phyloP scores from a whole-genome alignment of 2,329 filamentous ascomycete species.

The Thielaviopsis ethacetica region DNA sequence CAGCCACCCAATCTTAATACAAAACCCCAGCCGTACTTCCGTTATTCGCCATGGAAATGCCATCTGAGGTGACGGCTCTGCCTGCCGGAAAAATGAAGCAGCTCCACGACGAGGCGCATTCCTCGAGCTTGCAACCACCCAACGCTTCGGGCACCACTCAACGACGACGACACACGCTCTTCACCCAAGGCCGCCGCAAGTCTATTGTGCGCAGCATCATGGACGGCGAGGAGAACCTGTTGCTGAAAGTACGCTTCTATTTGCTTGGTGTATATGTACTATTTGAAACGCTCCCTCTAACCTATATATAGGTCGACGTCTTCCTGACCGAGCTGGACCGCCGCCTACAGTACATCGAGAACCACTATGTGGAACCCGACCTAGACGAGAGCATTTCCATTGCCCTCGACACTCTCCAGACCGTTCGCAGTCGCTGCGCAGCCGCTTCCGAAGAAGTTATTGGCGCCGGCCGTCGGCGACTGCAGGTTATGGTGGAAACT shows the following conservation, averaged over 20 bases:
- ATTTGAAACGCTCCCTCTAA: background rate
- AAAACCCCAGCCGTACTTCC: background rate
- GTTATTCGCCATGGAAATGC: conserved; percentile 3
- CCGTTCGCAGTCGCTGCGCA: conserved; percentile 75
- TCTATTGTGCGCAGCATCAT: conserved; percentile 44
- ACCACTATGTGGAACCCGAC: conserved; percentile 59
- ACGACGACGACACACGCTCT: conserved; percentile 9
- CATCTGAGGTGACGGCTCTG: conserved; percentile 3
- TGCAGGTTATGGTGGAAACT: conserved; percentile 83
- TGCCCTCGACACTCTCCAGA: conserved; percentile 71
- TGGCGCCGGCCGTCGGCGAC: conserved; percentile 66
- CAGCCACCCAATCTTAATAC: background rate
- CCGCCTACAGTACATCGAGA: conserved; percentile 75
- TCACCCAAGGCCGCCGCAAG: conserved; percentile 25
- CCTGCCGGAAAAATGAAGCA: background rate
- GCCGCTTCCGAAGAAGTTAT: conserved; percentile 81
- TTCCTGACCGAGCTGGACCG: conserved; percentile 77
- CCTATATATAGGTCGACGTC: conserved; percentile 47
- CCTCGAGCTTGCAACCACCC: conserved; percentile 6
- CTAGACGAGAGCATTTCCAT: conserved; percentile 72
- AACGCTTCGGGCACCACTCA: conserved; percentile 2
- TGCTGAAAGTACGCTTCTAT: conserved; percentile 32
- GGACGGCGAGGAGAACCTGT: conserved; percentile 44
- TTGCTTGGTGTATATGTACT: background rate
- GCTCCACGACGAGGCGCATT: conserved; percentile 5